These are phyloP conservation scores for Pleurotus citrinopileatus DNA, from an alignment of 768 basidiomycete species.

Conservation along the genomic window DNA sequence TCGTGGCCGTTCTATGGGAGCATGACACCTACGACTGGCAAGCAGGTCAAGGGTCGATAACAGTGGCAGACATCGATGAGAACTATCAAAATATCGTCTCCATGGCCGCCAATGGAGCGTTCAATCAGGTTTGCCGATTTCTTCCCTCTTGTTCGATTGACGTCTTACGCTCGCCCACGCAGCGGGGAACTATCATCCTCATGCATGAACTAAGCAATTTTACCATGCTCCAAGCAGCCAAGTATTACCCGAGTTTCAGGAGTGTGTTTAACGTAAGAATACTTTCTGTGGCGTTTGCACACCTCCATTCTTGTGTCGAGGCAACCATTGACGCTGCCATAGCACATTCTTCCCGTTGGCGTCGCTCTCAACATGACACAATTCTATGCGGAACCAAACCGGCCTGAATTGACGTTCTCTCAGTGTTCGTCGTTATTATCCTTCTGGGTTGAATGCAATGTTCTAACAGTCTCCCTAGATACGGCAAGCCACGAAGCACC, in stretches of 20 bases:
- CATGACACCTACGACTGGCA: conserved; percentile 76
- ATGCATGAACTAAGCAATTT: conserved; percentile 60
- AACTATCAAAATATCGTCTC: conserved; percentile 55
- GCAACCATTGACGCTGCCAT: neutral
- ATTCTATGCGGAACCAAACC: conserved; percentile 49
- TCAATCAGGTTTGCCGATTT: conserved; percentile 30
- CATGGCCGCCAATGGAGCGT: conserved; percentile 40
- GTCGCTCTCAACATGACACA: conserved; percentile 48
- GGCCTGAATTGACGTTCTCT: conserved; percentile 39
- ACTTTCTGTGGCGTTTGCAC: neutral
- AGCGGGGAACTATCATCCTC: conserved; percentile 52
- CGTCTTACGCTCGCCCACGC: neutral
- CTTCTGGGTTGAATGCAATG: neutral
- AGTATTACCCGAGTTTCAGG: conserved; percentile 44
- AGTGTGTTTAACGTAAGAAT: conserved; percentile 45
- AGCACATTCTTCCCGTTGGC: conserved; percentile 52
- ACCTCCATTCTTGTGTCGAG: neutral
- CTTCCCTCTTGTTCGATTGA: neutral
- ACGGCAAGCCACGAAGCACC: neutral
- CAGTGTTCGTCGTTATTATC: conserved; percentile 35
- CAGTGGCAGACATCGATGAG: conserved; percentile 41
- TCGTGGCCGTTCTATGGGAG: conserved; percentile 73
- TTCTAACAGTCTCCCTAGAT: neutral
- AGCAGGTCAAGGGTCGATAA: conserved; percentile 44
- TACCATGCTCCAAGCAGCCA: conserved; percentile 60